Evolutionary conservation across 192 early-diverging fungal species (phyloP), one percentile per base, ranked within the genome.

Genomic region (Rhizoclosmatium globosum): DNA sequence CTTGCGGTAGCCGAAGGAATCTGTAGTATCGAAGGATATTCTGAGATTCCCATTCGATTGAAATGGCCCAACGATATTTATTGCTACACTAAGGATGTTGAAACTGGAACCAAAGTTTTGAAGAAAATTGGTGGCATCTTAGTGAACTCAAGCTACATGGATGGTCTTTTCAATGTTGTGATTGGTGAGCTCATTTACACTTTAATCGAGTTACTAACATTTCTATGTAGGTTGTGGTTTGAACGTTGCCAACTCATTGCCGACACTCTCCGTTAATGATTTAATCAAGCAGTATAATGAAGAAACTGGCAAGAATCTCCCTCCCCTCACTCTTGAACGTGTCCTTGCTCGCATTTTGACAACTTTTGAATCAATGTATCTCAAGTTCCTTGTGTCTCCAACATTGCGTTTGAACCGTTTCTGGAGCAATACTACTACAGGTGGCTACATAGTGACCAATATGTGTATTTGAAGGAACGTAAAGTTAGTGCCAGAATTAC

Each of bases 31-130:
- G 86, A 86, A 2, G 95, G 94, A 4, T 95, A 94, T 81, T 94
- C 92, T 77, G 81, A 92, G 19, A 75, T 98, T 15, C 94, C 95
- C 0, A 80, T 99, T 69, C 88, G 90, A 45, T 82, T 99, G 60
- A 99, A 99, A 84, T 99, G 98, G 98, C 98, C 98, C 58, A 99
- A 99, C 78, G 98, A 99, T 78, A 88, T 99, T 23, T 99, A 99
- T 83, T 47, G 76, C 19, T 79, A 53, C 23, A 21, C 59, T 2
- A 31, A 19, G 19, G 70, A 71, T 2, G 23, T 2, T 3, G 72
- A 74, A 23, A 41, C 47, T n/a, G 38, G 50, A n/a, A 56, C 19
- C 17, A 71, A 57, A 57, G 72, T 53, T 47, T 72, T 84, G 72
- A 81, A 75, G 69, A 96, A 97, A 85, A 92, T 99, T 59, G 94